These are phyloP conservation scores for Monosporozyma yasuniensis DNA, from an alignment of 805 yeast genomes.

Conservation along the genomic window DNA sequence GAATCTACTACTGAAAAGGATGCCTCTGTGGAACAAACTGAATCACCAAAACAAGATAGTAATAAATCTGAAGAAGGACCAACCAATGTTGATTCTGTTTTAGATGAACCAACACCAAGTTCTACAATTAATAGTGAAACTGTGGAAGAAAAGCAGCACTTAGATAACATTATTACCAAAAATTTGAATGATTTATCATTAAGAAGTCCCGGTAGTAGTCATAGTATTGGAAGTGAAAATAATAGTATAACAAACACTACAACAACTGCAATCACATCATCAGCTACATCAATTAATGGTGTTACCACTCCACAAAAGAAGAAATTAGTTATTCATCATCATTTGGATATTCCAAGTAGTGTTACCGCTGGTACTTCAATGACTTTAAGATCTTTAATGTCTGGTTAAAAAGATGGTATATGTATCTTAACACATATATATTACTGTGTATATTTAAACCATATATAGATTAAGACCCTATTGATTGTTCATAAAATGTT, in stretches of 20 bases:
- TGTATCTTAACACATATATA: neutral
- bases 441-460: neutral
- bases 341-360: slow-evolving; percentile 15
- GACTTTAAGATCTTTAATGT: slow-evolving; percentile 10
- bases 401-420: slow-evolving; percentile 5
- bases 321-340: slow-evolving; percentile 13
- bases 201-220: neutral
- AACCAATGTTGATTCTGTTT: slow-evolving; percentile 4
- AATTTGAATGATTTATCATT: slow-evolving; percentile 1
- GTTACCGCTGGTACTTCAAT: slow-evolving; percentile 10
- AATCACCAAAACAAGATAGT: neutral
- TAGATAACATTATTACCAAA: neutral
- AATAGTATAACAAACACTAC: slow-evolving; percentile 4
- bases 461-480: neutral
- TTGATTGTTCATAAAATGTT: neutral
- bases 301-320: slow-evolving; percentile 5
- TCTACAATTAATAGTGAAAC: neutral
- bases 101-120: slow-evolving; percentile 9
- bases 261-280: slow-evolving; percentile 4
- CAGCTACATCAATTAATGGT: slow-evolving; percentile 15
- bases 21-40: neutral
- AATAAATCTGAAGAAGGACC: neutral
- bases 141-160: neutral
- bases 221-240: neutral
- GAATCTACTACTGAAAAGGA: neutral